Evolutionary conservation across 176 grass and related monocot species (phyloP).

Genomic region (Tillandsia fasciculata): DNA sequence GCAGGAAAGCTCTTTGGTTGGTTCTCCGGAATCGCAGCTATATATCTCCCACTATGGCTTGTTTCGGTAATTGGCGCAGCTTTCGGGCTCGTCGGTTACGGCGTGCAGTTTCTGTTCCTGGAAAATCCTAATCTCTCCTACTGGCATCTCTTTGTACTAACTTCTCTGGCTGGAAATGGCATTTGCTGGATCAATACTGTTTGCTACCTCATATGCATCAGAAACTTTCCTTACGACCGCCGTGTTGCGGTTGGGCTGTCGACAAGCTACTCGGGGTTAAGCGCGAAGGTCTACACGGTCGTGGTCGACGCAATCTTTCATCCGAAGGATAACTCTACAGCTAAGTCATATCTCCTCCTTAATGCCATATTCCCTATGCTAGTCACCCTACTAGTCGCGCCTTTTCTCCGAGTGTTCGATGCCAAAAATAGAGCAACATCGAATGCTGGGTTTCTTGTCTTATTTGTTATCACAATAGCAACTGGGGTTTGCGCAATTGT

Average conservation of each 20-base stretch:
- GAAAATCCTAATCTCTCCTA: conserved; percentile 35
- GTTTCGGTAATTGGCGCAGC: conserved; percentile 49
- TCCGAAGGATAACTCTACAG: not conserved
- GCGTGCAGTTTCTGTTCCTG: conserved; percentile 78
- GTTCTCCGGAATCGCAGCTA: conserved; percentile 62
- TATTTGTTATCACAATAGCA: conserved; percentile 72
- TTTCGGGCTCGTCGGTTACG: conserved; percentile 70
- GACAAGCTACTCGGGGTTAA: conserved; percentile 82
- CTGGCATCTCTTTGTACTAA: conserved; percentile 81
- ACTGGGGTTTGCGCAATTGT: conserved; percentile 62
- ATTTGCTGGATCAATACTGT: conserved; percentile 99
- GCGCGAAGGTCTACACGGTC: conserved; percentile 80
- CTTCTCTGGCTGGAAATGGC: conserved; percentile 74
- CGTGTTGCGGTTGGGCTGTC: conserved; percentile 64
- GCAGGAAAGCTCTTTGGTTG: conserved; percentile 87
- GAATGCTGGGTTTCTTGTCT: conserved; percentile 40
- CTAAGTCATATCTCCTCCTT: conserved; percentile 68
- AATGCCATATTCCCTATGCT: conserved; percentile 72
- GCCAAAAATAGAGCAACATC: conserved; percentile 1
- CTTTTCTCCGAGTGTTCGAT: conserved; percentile 47
- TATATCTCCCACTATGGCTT: conserved; percentile 59
- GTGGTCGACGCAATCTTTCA: conserved; percentile 30
- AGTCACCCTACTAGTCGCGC: conserved; percentile 34
- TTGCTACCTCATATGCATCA: conserved; percentile 87
- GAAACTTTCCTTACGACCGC: conserved; percentile 68